Percentiles rank a stretch among this genome's conserved stretches.
Conservation (phyloP, 768 basidiomycete genomes). For the Panaeolus cyanescens region DNA sequence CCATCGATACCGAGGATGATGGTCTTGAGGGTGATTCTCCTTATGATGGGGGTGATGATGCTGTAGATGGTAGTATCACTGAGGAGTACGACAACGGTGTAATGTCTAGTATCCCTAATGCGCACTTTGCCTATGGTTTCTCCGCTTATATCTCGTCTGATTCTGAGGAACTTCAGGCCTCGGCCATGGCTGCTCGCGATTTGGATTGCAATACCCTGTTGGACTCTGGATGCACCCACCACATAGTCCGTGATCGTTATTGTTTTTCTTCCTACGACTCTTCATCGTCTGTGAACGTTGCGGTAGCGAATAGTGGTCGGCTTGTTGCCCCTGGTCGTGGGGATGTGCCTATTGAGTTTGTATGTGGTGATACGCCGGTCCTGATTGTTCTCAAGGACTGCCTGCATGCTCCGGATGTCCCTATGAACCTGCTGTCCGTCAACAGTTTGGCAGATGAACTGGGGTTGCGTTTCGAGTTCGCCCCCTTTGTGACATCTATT, state of each 20-base stretch:
- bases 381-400: conserved; percentile 18
- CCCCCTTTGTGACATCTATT: not conserved
- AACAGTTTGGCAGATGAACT: conserved; percentile 15
- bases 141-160: not conserved
- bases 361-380: conserved; percentile 3
- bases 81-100: too few relatives aligned
- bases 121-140: not conserved
- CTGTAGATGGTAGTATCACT: too few relatives aligned
- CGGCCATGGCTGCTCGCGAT: not conserved
- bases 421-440: conserved; percentile 23
- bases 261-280: conserved; percentile 19
- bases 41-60: not conserved
- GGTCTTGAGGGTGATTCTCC: not conserved
- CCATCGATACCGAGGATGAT: not conserved
- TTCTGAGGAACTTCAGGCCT: not conserved
- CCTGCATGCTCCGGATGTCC: conserved; percentile 22
- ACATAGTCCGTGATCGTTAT: conserved; percentile 14
- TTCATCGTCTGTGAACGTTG: conserved; percentile 2
- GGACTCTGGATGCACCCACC: conserved; percentile 24
- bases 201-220: not conserved
- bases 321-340: conserved; percentile 11
- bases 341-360: conserved; percentile 10
- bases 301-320: conserved; percentile 20
- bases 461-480: not conserved
- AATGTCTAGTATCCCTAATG: too few relatives aligned